Conservation (phyloP, 2,329 filamentous ascomycete species). For the Aplosporella prunicola region DNA sequence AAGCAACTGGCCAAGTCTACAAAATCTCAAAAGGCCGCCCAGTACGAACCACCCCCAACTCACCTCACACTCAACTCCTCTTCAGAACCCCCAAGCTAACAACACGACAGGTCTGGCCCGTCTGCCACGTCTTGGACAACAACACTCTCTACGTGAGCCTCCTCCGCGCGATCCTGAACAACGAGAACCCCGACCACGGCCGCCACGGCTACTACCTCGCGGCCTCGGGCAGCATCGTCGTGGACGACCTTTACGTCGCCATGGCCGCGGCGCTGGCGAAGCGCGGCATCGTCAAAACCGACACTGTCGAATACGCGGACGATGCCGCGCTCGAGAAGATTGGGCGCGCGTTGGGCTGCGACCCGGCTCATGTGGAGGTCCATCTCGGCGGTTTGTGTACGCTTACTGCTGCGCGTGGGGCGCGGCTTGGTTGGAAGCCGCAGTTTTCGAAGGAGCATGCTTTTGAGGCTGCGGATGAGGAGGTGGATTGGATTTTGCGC, state of each 20-base stretch:
- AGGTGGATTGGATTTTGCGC: slow-evolving; percentile 39
- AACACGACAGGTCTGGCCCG: slow-evolving; percentile 40
- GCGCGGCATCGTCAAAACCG: slow-evolving; percentile 31
- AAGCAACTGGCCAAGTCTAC: slow-evolving; percentile 32
- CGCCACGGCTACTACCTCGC: slow-evolving; percentile 44
- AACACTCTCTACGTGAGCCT: slow-evolving; percentile 38
- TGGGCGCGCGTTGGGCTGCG: slow-evolving; percentile 30
- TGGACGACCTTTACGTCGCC: slow-evolving; percentile 42
- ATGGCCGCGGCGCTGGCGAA: slow-evolving; percentile 36
- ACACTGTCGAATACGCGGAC: slow-evolving; percentile 28
- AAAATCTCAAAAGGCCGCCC: slow-evolving; percentile 32
- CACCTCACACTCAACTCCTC: slow-evolving; percentile 1
- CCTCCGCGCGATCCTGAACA: slow-evolving; percentile 35
- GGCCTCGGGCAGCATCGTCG: slow-evolving; percentile 38
- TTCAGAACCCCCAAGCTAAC: neutral
- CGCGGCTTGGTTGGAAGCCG: slow-evolving; percentile 39
- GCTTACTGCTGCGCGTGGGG: slow-evolving; percentile 34
- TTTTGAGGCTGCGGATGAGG: slow-evolving; percentile 36
- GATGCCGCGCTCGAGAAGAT: slow-evolving; percentile 31
- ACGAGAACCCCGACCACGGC: slow-evolving; percentile 29
- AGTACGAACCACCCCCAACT: slow-evolving; percentile 19
- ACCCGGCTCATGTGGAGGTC: slow-evolving; percentile 30
- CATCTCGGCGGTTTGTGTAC: slow-evolving; percentile 39
- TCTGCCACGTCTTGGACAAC: slow-evolving; percentile 44
- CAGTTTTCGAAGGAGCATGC: slow-evolving; percentile 36